Evolutionary conservation across 2,329 filamentous ascomycete genomes (phyloP).

Genomic region (Aspergillus japonicus): DNA sequence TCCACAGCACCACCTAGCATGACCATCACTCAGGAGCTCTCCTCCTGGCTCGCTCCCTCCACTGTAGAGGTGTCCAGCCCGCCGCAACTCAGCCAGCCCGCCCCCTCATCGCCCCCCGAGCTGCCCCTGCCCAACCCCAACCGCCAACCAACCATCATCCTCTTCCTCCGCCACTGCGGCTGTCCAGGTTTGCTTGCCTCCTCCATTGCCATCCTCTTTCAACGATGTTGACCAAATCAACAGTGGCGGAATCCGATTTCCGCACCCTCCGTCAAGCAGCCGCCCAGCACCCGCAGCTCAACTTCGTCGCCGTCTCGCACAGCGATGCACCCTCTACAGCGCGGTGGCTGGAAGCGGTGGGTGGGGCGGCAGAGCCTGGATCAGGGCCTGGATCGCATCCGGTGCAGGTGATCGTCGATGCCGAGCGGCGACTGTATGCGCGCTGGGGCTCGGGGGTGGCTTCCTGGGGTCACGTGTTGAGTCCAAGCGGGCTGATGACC

Average conservation of each 20-base stretch:
- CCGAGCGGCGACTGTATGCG: slow-evolving; percentile 1
- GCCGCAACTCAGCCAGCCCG: not conserved
- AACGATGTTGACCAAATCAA: not conserved
- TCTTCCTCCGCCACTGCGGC: slow-evolving; percentile 8
- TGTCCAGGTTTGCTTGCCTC: not conserved
- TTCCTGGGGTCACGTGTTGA: slow-evolving; percentile 2
- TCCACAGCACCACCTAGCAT: not conserved
- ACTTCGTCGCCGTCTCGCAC: slow-evolving; percentile 1
- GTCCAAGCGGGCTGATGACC: not conserved
- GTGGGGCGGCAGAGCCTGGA: not conserved
- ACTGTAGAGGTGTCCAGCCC: not conserved
- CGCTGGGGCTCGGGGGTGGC: slow-evolving; percentile 3
- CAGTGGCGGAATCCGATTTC: slow-evolving; percentile 4
- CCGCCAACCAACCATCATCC: not conserved
- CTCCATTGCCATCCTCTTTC: no score
- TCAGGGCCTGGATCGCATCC: not conserved
- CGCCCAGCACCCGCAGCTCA: not conserved
- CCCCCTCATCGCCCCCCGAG: not conserved
- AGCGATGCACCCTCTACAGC: slow-evolving; percentile 1
- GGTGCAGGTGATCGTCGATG: slow-evolving; percentile 1
- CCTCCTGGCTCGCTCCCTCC: slow-evolving; percentile 1
- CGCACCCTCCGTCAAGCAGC: not conserved
- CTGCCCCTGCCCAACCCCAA: slow-evolving; percentile 1
- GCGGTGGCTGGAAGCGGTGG: not conserved
- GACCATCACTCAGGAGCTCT: not conserved